These are phyloP conservation scores for Aspergillus sp. DNA, from an alignment of 2,329 filamentous ascomycete genomes.

Conservation along the genomic window DNA sequence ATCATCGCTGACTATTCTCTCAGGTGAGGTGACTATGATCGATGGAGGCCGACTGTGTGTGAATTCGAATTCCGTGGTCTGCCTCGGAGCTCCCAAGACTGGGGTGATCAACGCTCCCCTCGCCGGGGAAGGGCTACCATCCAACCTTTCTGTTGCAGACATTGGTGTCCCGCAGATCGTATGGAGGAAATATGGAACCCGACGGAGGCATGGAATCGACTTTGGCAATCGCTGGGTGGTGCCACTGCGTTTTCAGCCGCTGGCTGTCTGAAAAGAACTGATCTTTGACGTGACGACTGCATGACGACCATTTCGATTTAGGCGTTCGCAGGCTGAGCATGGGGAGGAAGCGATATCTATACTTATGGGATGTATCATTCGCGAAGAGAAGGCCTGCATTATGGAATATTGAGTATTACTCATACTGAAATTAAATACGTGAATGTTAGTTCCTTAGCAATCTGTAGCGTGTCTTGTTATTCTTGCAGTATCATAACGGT, in stretches of 20 bases:
- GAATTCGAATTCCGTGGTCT: conserved; percentile 71
- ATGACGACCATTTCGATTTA: too few relatives aligned
- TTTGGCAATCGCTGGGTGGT: conserved; percentile 84
- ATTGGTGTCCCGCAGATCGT: conserved; percentile 74
- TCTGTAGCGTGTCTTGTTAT: too few relatives aligned
- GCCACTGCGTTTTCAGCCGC: conserved; percentile 46
- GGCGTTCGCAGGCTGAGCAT: too few relatives aligned
- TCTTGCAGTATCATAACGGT: too few relatives aligned
- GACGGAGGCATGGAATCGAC: conserved; percentile 72
- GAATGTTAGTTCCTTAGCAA: too few relatives aligned
- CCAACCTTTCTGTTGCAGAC: conserved; percentile 77
- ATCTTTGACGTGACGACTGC: too few relatives aligned
- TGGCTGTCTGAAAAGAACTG: conserved; percentile 15
- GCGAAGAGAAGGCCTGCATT: too few relatives aligned
- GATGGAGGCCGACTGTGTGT: conserved; percentile 75
- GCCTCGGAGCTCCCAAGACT: conserved; percentile 76
- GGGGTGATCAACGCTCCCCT: conserved; percentile 71
- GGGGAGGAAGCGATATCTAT: too few relatives aligned
- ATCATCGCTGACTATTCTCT: conserved; percentile 11
- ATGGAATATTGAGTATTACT: too few relatives aligned
- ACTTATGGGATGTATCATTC: too few relatives aligned
- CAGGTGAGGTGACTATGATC: conserved; percentile 45
- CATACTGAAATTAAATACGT: too few relatives aligned
- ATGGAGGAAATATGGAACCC: conserved; percentile 75
- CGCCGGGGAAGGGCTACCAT: conserved; percentile 47